Evolutionary conservation across 306 rosid genomes (phyloP), one percentile per base, ranked within the genome.

Genomic region (Sesbania bispinosa): DNA sequence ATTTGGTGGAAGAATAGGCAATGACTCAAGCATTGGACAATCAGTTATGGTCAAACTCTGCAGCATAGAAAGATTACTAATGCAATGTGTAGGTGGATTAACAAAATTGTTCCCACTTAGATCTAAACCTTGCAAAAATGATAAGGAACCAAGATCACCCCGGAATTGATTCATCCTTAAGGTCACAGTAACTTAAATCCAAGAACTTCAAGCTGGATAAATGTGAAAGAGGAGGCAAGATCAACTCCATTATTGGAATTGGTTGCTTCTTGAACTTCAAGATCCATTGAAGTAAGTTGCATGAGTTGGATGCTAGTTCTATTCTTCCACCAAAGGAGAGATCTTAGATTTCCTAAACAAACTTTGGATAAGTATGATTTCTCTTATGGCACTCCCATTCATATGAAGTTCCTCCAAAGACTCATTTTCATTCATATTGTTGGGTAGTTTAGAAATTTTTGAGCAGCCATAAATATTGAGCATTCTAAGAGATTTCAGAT

Each of bases 1-100:
- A 35, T 52, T 52, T 69, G 61, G 51, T 21, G 74, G 74, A 36
- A 69, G 74, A 50, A 21, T 9, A 33, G 74, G 63, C 52, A 69
- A 35, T 7, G 51, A 36, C 47, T 69, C 39, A 69, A 69, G 74
- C 5, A 6, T 51, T 7, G 51, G 26, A 18, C 50, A 51, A 69
- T 52, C 8, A n/a, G 23, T n/a, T 0, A 69, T 51, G 14, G 52
- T 35, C 74, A 69, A 52, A 4, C 8, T 69, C 74, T 69, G 23
- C 63, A 69, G 3, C 16, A 9, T 35, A 24, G 14, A 24, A 32
- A 69, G 74, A 23, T 52, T 52, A 36, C 15, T 69, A 35, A 52
- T 51, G 63, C 74, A 69, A 6, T 52, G 21, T 10, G 11, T 7
- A 36, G 51, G 75, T 32, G 35, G 61, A 0, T 43, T 43, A 43